Conservation (phyloP, 805 yeast genomes). For the Aciculoconidium aculeatum region DNA sequence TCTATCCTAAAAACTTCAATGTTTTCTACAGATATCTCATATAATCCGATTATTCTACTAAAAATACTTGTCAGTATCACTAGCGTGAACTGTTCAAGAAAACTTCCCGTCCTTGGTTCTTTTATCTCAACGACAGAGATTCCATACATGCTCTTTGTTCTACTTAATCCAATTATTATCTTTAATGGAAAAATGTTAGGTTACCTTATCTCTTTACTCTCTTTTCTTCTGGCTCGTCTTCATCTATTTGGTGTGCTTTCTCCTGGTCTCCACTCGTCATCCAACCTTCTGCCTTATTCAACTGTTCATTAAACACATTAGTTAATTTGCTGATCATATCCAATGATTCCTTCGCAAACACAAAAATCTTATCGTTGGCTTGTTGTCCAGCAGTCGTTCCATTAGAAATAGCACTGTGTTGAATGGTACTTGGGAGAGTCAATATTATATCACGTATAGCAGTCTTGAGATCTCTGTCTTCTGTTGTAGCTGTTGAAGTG, state of each 20-base stretch:
- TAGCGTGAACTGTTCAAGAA: no score
- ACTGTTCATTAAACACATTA: slow-evolving; percentile 76
- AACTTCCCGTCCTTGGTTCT: no score
- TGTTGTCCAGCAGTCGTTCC: slow-evolving; percentile 14
- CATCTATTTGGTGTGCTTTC: slow-evolving; percentile 10
- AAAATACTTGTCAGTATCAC: no score
- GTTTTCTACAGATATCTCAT: no score
- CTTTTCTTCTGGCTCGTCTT: not conserved
- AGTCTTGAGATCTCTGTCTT: slow-evolving; percentile 39
- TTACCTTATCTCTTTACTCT: not conserved
- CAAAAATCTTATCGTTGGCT: slow-evolving; percentile 60
- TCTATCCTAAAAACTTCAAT: no score
- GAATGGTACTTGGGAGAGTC: slow-evolving; percentile 63
- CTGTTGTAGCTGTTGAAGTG: slow-evolving; percentile 7
- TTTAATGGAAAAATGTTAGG: not conserved
- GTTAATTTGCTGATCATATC: slow-evolving; percentile 83
- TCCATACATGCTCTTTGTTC: no score
- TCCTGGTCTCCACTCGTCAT: slow-evolving; percentile 43
- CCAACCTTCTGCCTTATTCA: slow-evolving; percentile 86
- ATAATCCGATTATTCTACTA: no score
- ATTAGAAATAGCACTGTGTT: slow-evolving; percentile 38
- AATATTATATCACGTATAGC: slow-evolving; percentile 76
- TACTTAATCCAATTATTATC: no score
- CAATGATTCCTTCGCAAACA: slow-evolving; percentile 82
- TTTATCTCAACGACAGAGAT: no score